phyloP scores from a whole-genome alignment of 2,329 filamentous ascomycete species.

The Nemania bipapillata region DNA sequence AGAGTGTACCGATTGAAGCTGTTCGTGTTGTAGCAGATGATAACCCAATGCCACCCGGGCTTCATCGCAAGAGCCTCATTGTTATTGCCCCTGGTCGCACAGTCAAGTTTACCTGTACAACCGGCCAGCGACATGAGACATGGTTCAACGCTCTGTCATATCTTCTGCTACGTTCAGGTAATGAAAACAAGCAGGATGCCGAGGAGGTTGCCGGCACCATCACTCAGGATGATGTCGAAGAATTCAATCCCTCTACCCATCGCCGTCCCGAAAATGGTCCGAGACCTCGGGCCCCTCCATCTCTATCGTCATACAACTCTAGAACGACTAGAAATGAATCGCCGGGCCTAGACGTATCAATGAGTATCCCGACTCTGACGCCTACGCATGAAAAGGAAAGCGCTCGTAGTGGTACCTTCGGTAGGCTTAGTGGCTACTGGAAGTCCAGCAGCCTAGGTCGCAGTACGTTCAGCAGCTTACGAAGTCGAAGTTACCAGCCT shows the following conservation, averaged over 20 bases:
- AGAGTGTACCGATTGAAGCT: slow-evolving; percentile 93
- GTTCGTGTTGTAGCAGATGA: slow-evolving; percentile 92
- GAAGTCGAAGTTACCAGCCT: slow-evolving; percentile 62
- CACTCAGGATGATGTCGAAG: slow-evolving; percentile 72
- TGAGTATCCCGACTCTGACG: slow-evolving; percentile 67
- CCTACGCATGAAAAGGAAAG: slow-evolving; percentile 58
- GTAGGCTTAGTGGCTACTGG: slow-evolving; percentile 70
- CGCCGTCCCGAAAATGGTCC: slow-evolving; percentile 56
- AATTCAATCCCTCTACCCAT: slow-evolving; percentile 79
- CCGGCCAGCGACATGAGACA: slow-evolving; percentile 93
- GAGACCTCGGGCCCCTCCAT: slow-evolving; percentile 68
- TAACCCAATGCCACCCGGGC: slow-evolving; percentile 92
- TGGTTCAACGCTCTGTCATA: slow-evolving; percentile 99
- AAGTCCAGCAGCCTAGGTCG: slow-evolving; percentile 58
- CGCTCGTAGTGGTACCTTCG: slow-evolving; percentile 61
- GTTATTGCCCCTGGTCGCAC: slow-evolving; percentile 88
- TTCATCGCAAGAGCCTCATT: slow-evolving; percentile 92
- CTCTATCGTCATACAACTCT: slow-evolving; percentile 83
- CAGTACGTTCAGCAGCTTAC: slow-evolving; percentile 65
- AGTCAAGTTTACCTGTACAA: slow-evolving; percentile 94
- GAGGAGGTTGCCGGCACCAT: slow-evolving; percentile 69
- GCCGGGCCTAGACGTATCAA: slow-evolving; percentile 62
- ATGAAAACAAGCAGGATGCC: slow-evolving; percentile 70
- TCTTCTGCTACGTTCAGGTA: slow-evolving; percentile 79
- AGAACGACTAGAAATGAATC: slow-evolving; percentile 74